These are phyloP conservation scores for Babesia sp. DNA, from an alignment of 169 alveolate genomes.

Conservation along the genomic window DNA sequence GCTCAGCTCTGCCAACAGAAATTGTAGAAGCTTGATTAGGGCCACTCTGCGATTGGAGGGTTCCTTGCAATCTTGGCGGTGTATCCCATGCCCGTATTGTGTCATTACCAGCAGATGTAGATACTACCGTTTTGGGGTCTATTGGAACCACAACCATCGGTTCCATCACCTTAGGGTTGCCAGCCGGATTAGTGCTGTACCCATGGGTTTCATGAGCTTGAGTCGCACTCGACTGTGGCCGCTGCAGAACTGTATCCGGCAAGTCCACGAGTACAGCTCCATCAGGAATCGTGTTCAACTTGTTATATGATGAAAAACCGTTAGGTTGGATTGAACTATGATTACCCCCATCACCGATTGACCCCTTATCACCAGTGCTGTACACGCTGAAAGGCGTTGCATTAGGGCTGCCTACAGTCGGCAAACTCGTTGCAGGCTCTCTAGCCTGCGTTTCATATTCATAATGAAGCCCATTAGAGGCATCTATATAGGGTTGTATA, in stretches of 20 bases:
- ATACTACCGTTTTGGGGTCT: background rate
- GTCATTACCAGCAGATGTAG: background rate
- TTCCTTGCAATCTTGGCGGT: background rate
- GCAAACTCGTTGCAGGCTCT: background rate
- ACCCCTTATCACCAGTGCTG: background rate
- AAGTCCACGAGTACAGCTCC: background rate
- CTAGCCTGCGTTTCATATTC: background rate
- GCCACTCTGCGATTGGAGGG: background rate
- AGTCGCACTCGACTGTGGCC: background rate
- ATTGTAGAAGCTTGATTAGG: background rate
- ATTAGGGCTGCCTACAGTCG: background rate
- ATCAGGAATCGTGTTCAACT: no score
- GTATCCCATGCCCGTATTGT: background rate
- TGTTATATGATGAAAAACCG: no score
- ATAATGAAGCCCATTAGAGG: background rate
- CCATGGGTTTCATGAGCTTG: background rate
- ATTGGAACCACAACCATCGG: conserved; percentile 1
- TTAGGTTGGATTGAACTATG: no score
- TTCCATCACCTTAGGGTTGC: background rate
- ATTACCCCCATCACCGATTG: no score
- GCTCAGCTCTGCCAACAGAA: background rate
- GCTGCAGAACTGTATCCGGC: conserved; percentile 7
- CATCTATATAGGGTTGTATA: background rate
- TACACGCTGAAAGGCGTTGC: background rate
- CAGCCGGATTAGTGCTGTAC: background rate